Conservation (phyloP, 768 basidiomycete species). For the Lactarius sp. region DNA sequence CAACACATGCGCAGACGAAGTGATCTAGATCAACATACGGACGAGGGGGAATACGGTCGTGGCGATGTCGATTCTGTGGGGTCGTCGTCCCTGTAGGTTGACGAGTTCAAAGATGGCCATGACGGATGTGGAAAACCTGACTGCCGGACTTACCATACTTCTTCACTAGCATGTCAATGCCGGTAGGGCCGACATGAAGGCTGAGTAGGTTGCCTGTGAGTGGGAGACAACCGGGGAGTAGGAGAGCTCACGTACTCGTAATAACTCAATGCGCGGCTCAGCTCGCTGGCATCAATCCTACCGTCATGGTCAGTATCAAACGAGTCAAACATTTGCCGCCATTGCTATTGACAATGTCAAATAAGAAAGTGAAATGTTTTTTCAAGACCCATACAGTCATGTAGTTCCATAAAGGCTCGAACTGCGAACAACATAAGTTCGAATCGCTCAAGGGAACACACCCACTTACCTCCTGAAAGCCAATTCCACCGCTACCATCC, state of each 20-base stretch:
- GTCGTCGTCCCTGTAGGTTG: neutral
- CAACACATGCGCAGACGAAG: constrained; percentile 12
- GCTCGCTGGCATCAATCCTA: constrained; percentile 2
- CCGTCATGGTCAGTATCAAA: constrained; percentile 4
- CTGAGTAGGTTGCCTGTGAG: neutral
- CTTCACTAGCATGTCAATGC: constrained; percentile 8
- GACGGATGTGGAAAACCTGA: neutral
- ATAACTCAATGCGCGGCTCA: constrained; percentile 3
- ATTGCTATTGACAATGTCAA: constrained; percentile 9
- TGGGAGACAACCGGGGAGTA: neutral
- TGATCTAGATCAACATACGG: constrained; percentile 4
- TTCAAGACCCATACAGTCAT: constrained; percentile 3
- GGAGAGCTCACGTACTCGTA: constrained; percentile 2
- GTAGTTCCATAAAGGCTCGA: constrained; percentile 8
- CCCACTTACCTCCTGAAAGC: constrained; percentile 4
- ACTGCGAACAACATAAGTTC: neutral
- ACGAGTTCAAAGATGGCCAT: neutral
- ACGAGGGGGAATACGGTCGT: neutral
- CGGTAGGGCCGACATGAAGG: neutral
- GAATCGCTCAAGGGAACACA: neutral
- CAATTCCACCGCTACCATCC: constrained; percentile 6
- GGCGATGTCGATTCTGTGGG: neutral
- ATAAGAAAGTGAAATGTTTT: neutral
- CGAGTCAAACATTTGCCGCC: constrained; percentile 9
- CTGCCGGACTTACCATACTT: constrained; percentile 8